These are phyloP conservation scores for Stemphylium lycopersici DNA, from an alignment of 2,329 filamentous ascomycete species.

Conservation along the genomic window DNA sequence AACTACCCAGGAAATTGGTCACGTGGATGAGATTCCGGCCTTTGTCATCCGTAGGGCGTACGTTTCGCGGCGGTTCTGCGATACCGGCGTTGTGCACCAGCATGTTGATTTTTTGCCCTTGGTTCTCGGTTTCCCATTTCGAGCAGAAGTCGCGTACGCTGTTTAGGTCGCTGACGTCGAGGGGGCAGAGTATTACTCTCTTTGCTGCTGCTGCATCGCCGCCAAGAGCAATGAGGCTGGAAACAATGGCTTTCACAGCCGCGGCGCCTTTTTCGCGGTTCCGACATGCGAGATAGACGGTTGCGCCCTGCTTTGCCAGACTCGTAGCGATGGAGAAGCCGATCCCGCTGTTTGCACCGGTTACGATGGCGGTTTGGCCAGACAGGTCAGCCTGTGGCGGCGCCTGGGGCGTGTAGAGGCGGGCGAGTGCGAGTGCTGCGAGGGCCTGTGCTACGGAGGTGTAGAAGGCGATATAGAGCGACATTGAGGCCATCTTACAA, in stretches of 20 bases:
- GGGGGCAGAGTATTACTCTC: constrained; percentile 13
- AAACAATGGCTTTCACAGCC: constrained; percentile 13
- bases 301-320: constrained; percentile 20
- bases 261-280: constrained; percentile 15
- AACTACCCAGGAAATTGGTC: constrained; percentile 24
- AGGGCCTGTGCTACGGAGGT: constrained; percentile 12
- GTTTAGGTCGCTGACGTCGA: constrained; percentile 16
- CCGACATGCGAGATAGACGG: constrained; percentile 23
- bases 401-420: constrained; percentile 17
- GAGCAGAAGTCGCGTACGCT: constrained; percentile 22
- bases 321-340: constrained; percentile 45
- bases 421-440: constrained; percentile 12
- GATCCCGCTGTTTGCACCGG: constrained; percentile 59
- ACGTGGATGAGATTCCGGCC: constrained; percentile 16
- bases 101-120: constrained; percentile 18
- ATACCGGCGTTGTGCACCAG: constrained; percentile 28
- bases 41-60: constrained; percentile 1
- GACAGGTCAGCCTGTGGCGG: constrained; percentile 33
- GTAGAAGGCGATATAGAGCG: constrained; percentile 12
- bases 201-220: background rate
- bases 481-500: background rate
- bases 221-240: background rate
- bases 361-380: constrained; percentile 56
- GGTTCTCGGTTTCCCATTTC: constrained; percentile 5
- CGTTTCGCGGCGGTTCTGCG: background rate